phyloP scores from a whole-genome alignment of 179 eudicot species.

The Patellifolia procumbens region DNA sequence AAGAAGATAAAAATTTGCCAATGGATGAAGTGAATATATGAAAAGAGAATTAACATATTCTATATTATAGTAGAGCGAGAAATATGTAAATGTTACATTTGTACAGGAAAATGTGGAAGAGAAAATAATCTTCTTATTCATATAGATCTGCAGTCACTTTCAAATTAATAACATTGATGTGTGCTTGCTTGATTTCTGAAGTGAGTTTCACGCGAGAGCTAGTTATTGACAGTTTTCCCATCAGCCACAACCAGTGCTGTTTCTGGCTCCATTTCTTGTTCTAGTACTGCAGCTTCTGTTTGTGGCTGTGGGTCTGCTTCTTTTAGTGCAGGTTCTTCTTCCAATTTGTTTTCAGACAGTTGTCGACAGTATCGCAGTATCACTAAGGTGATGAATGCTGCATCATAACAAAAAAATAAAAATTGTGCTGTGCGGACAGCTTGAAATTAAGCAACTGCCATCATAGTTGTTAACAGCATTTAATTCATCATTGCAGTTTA shows the following conservation, averaged over 20 bases:
- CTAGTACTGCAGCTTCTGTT: constrained; percentile 28
- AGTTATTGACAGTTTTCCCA: too few relatives aligned
- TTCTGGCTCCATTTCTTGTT: constrained; percentile 34
- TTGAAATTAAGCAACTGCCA: not conserved
- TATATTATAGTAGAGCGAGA: too few relatives aligned
- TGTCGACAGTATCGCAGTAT: constrained; percentile 59
- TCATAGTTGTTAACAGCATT: too few relatives aligned
- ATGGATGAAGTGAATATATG: constrained; percentile 19
- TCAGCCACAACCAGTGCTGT: constrained; percentile 44
- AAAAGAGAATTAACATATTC: not conserved
- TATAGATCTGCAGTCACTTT: constrained; percentile 4
- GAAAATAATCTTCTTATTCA: constrained; percentile 5
- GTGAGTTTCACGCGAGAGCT: too few relatives aligned
- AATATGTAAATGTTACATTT: too few relatives aligned
- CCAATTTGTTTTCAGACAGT: constrained; percentile 31
- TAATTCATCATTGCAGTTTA: too few relatives aligned
- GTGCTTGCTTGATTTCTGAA: too few relatives aligned
- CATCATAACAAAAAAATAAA: constrained; percentile 25
- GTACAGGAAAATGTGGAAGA: constrained; percentile 28
- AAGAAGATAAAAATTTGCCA: constrained; percentile 5
- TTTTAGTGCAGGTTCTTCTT: constrained; percentile 25
- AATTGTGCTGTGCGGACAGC: not conserved
- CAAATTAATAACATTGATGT: too few relatives aligned
- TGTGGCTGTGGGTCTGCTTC: constrained; percentile 33
- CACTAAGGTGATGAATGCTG: constrained; percentile 75